Evolutionary conservation across 352 stramenopile genomes (phyloP), one percentile per base, ranked within the genome.

Genomic region (Phytopythium cucurbitacearum): DNA sequence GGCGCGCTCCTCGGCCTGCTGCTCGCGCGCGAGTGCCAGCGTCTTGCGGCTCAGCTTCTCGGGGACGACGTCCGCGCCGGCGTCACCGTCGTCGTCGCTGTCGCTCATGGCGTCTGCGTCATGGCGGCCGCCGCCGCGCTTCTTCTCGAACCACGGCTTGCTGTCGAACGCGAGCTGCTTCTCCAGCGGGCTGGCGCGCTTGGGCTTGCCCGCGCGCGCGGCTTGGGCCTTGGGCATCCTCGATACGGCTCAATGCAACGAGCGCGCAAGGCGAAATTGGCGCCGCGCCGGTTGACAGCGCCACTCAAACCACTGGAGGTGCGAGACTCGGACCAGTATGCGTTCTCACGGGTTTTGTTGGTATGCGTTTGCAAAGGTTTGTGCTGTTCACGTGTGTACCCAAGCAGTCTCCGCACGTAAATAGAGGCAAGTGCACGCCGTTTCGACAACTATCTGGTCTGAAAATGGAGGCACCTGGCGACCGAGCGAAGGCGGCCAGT

Each of bases 121-220:
- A 13, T 65, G 67, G 34, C 67, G 60, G 28, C 44, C 56, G 21
- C 28, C 51, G 35, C 63, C 71, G 43, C 60, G 60, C 46, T 55
- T 67, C 55, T 71, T 57, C 53, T 93, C 80, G 51, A 88, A 95
- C 83, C 84, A 93, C 15, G 85, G 82, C 72, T 89, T 95, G 55
- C 85, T 80, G 64, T 95, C 85, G 60, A 72, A 90, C 45, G 82
- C 82, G 34, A 95, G 65, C 60, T 95, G 85, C 73, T 92, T 92
- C 65, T 92, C 85, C 38, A 95, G 71, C 70, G 85, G 82, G 64
- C 77, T 89, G 51, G 85, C 75, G 59, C 85, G 85, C 66, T 95
- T 95, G 39, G 80, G 76, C 67, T 93, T 95, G 46, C 76, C 73
- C 41, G 76, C 76, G 38, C 76, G 65, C 48, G 36, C 48, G 37